Percentiles rank a stretch among this genome's conserved stretches.
Evolutionary conservation across 129 eudicot species (phyloP).

Genomic region (Lactuca saligna): DNA sequence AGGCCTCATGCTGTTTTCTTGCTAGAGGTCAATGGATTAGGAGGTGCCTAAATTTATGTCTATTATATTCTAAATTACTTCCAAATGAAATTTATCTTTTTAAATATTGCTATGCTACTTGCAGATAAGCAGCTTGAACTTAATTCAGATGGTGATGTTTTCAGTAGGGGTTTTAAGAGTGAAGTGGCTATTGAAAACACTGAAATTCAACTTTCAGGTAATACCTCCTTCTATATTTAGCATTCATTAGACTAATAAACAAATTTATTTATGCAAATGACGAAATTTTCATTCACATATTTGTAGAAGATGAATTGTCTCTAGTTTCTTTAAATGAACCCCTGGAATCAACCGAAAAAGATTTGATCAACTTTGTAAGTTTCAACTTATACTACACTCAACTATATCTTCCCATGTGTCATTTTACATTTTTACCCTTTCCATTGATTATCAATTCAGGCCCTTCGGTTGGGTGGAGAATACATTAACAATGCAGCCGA

Average conservation of each 20-base stretch:
- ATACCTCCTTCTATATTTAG: not conserved
- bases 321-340: slow-evolving; percentile 57
- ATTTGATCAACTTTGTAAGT: slow-evolving; percentile 72
- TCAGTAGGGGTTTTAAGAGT: slow-evolving; percentile 40
- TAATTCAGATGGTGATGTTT: slow-evolving; percentile 38
- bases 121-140: slow-evolving; percentile 42
- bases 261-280: slow-evolving; percentile 4
- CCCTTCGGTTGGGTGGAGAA: slow-evolving; percentile 80
- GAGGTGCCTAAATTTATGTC: slow-evolving; percentile 46
- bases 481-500: slow-evolving; percentile 45
- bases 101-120: not conserved
- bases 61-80: not conserved
- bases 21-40: slow-evolving; percentile 63
- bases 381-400: slow-evolving; percentile 17
- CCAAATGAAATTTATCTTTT: slow-evolving; percentile 1
- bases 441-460: slow-evolving; percentile 46
- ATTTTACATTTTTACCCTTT: slow-evolving; percentile 12
- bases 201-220: slow-evolving; percentile 55
- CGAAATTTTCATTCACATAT: not conserved
- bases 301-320: slow-evolving; percentile 71
- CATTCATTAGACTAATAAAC: not conserved
- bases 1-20: slow-evolving; percentile 75
- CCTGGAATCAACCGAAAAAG: slow-evolving; percentile 51
- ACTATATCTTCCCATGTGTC: slow-evolving; percentile 8
- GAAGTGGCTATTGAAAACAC: slow-evolving; percentile 43